phyloP scores from a whole-genome alignment of 768 basidiomycete genomes.

The Rhodotorula kratochvilovae region DNA sequence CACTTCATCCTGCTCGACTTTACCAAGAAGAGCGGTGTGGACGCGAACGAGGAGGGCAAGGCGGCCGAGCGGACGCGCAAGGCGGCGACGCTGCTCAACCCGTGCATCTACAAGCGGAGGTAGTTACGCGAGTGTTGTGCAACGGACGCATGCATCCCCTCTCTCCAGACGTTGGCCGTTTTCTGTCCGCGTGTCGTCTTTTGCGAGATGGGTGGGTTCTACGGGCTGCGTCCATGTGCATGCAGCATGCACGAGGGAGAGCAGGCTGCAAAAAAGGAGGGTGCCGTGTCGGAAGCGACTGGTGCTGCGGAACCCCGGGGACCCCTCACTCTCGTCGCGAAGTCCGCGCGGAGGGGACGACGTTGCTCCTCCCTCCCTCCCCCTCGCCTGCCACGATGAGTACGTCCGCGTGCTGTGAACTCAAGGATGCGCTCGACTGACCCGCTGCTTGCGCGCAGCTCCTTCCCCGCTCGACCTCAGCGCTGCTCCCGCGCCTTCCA shows the following conservation, averaged over 20 bases:
- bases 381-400: neutral
- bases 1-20: constrained; percentile 85
- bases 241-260: too few relatives aligned
- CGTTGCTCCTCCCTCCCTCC: too few relatives aligned
- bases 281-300: too few relatives aligned
- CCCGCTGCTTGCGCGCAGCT: neutral
- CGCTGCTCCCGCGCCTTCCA: too few relatives aligned
- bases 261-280: too few relatives aligned
- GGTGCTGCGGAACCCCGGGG: too few relatives aligned
- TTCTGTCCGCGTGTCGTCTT: too few relatives aligned
- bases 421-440: neutral
- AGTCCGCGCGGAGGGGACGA: too few relatives aligned
- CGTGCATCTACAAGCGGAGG: constrained; percentile 88
- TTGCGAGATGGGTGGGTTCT: too few relatives aligned
- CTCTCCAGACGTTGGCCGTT: too few relatives aligned
- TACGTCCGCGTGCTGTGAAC: neutral
- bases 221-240: too few relatives aligned
- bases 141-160: neutral
- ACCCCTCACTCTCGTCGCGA: too few relatives aligned
- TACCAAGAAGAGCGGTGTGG: constrained; percentile 54
- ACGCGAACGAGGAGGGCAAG: constrained; percentile 35
- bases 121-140: constrained; percentile 47
- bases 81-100: constrained; percentile 67
- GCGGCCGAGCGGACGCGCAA: constrained; percentile 52
- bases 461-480: neutral